Evolutionary conservation across 2,329 filamentous ascomycete genomes (phyloP), one percentile per base, ranked within the genome.

Genomic region (Ophiosphaerella narmari): DNA sequence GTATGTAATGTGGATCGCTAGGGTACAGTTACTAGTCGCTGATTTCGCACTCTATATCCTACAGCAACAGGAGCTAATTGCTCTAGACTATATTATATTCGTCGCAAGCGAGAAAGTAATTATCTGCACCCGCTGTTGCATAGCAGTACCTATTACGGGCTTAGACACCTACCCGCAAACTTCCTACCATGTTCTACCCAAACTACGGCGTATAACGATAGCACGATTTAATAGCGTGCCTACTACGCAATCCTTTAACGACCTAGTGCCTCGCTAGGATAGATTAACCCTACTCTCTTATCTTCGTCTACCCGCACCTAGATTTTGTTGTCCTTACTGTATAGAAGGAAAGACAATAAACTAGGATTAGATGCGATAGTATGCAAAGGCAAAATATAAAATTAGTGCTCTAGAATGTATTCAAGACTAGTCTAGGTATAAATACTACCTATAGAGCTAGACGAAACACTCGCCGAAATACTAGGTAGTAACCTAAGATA

Each of bases 1-100:
- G 14, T 37, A 37, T 14, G 14, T 37, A 14, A 3, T 37, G 9
- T 8, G 9, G 9, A 16, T 37, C n/a, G 12, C 35, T 8, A 37
- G 18, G n/a, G 9, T 8, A 37, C 18, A 16, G 18, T 37, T n/a
- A 4, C 35, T 16, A 14, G n/a, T 18, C 14, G n/a, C 35, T 16
- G 9, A 37, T 14, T n/a, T 37, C 14, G 18, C 4, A 37, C 18
- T 37, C 18, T 16, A 37, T 7, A 37, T 39, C 6, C 14, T 47
- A 18, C 43, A 46, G 52, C 5, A 43, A 46, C 18, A 48, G 39
- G 14, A 40, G 9, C 24, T 21, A 14, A 31, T 50, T 48, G 38
- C 37, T 48, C 33, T 52, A 56, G 49, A 56, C 33, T 52, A 50
- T 32, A 21, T 52, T 36, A 55, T 37, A 8, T 52, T 50, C n/a